A percentile compares a stretch with the other conserved stretches of the same genome.
Conservation (phyloP, 2,329 filamentous ascomycete species). For the Colletotrichum musae region DNA sequence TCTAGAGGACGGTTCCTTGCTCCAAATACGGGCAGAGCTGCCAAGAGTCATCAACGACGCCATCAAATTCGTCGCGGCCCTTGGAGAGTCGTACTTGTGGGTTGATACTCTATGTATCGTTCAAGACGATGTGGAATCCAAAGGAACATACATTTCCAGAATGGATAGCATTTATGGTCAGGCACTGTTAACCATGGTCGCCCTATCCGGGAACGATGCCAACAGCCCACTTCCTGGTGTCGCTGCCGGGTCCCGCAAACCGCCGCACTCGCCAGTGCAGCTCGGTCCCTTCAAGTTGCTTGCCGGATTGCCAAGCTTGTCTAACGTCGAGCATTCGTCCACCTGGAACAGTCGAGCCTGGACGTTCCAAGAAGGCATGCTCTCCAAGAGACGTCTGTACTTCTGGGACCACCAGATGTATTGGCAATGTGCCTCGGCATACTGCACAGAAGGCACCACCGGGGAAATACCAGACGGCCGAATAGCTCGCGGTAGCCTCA, state of each 20-base stretch:
- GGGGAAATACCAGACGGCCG: not conserved
- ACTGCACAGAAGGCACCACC: not conserved
- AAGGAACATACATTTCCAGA: not conserved
- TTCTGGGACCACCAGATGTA: not conserved
- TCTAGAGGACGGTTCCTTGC: not conserved
- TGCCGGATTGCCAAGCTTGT: not conserved
- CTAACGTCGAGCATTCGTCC: not conserved
- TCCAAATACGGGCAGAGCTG: not conserved
- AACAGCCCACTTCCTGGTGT: not conserved
- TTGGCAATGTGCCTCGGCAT: conserved; percentile 1
- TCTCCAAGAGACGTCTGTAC: not conserved
- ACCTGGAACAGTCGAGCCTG: not conserved
- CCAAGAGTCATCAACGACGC: not conserved
- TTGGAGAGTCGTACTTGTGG: conserved; percentile 1
- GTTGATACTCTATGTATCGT: conserved; percentile 1
- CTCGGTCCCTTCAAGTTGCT: not conserved
- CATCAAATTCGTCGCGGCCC: not conserved
- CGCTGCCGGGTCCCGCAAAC: not conserved
- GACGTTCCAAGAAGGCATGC: conserved; percentile 3
- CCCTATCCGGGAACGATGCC: not conserved
- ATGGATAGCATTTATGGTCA: not conserved
- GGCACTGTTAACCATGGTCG: not conserved
- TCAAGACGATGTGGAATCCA: not conserved
- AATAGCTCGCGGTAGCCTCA: not conserved
- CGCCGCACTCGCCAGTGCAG: not conserved